Evolutionary conservation across 2,329 filamentous ascomycete genomes (phyloP), one percentile per base, ranked within the genome.

Genomic region (Cercospora zeae-maydis): DNA sequence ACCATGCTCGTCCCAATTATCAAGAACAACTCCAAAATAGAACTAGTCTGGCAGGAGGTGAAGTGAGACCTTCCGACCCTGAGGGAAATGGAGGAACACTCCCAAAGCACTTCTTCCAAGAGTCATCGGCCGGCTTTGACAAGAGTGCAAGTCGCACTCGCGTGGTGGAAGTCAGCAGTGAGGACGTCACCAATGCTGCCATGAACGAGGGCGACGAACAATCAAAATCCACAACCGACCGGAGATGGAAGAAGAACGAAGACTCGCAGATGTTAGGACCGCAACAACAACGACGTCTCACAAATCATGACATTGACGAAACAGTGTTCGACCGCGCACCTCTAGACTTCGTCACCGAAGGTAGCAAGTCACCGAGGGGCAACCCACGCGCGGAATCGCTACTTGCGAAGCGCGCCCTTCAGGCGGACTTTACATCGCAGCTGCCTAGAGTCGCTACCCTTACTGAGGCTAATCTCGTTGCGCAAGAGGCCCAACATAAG

Each of bases 391-490:
- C 24, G 24, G 24, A 27, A 27, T 27, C 24, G 24, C 24, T 27
- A 6, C 24, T 27, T 27, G 24, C 39, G 6, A 57, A 54, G 19
- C 31, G 45, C 31, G 55, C 53, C 9, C 30, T 62, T 13, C 34
- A 37, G 13, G 11, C 30, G 7, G 57, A 62, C 14, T 53, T 27
- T 31, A 30, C 39, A 6, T 21, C 39, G 13, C 51, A 52, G 54
- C 45, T 59, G 19, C 59, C 59, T 36, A 16, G 21, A 10, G 49
- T 27, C 36, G 45, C 56, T 36, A 63, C 70, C 14, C 62, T 76
- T 31, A 76, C 74, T 2, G 69, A 69, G 60, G 72, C 69, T 9
- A 76, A 75, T 51, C 67, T 76, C 14, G 70, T 70, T 30, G 73
- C 66, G 58, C 72, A 74, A 45, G 70, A 75, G 64, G 72, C 69